Base-by-base conservation (phyloP, 2,329 filamentous ascomycete genomes). In the Exserohilum turcica region DNA sequence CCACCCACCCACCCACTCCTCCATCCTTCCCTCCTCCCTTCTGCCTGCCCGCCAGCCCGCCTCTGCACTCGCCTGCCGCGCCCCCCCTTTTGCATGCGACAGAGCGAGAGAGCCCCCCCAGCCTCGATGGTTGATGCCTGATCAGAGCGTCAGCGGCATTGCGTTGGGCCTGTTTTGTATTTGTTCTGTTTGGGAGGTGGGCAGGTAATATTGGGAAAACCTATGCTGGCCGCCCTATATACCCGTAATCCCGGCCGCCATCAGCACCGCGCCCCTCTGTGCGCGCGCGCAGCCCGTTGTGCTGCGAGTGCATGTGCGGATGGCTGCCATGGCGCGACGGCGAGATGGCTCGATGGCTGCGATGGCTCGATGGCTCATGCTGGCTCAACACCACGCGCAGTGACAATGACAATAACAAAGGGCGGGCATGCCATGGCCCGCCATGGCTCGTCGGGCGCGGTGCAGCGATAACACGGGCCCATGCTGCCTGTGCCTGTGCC, bases 401-500 rank as follows among this genome's bases (percentile, higher is more conserved):
- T n/a, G 9, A 35, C 33, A 35, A 9, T 9, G 16, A 35, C 33
- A 24, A 38, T 19, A 52, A 47, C 49, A 52, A 48, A 48, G 49
- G 49, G 29, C 38, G 36, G 53, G 54, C 58, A 55, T 60, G 46
- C 54, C 52, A 43, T 48, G 38, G 31, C 47, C 31, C n/a, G 52
- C 45, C 52, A 51, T 63, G 52, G 40, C 54, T 39, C 56, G 50
- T 64, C 63, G 60, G 64, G 56, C 57, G 65, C 61, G 66, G 59
- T 65, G 63, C 60, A 58, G 54, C 57, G 62, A 54, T 27, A 54
- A 53, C 36, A 54, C 59, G 59, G 21, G 60, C 56, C 63, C 61
- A 60, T 59, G 52, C 45, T 53, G 59, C 59, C 56, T 60, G 54
- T 53, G 59, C 59, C 56, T 60, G 54, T 60, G 59, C 59, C 27